Evolutionary conservation across 495 filamentous ascomycete species (phyloP), one percentile per base, ranked within the genome.

Genomic region (Margaritispora aquatica): DNA sequence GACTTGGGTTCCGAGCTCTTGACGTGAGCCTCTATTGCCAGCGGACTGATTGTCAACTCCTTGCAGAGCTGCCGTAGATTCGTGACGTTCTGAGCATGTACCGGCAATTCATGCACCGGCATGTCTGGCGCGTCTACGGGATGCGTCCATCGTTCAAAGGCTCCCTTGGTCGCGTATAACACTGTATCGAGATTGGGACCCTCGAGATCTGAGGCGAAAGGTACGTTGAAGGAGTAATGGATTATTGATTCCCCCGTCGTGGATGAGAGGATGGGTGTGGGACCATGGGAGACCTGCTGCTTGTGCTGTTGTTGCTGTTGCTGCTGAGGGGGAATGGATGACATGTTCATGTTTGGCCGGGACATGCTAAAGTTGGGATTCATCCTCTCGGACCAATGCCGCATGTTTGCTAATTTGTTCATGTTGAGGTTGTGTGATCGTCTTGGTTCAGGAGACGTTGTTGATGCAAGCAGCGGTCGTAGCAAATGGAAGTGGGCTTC

Each of bases 371-470:
- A 89, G 68, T 76, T 81, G 58, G 89, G 87, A 50, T 88, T 84
- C 84, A 94, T 93, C 80, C 89, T 85, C 77, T 95, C 90, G 80
- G 88, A 89, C 81, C 90, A 92, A 84, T 95, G 90, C 78, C 92
- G 88, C 81, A 95, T 90, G 75, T 89, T 92, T 74, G 87, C 84
- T 69, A 96, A 86, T 77, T 93, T 95, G 80, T 96, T 92, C 92
- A 96, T 96, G 69, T 58, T 83, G 73, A 69, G 66, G 17, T 3
- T 23, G 20, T 36, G 21, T 46, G 20, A 47, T 68, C 71, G 73
- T 74, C 70, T 72, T 73, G n/a, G 69, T 70, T 69, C 70, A 44
- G 38, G 38, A 44, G 38, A 44, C 38, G 38, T 44, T 44, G 70
- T 61, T 69, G 69, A 74, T 70, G 72, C 55, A 20, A 26, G 57